These are phyloP conservation scores for sorghum (Sorghum bicolor) DNA, from an alignment of 176 grass and related monocot genomes.

Conservation along the genomic window DNA sequence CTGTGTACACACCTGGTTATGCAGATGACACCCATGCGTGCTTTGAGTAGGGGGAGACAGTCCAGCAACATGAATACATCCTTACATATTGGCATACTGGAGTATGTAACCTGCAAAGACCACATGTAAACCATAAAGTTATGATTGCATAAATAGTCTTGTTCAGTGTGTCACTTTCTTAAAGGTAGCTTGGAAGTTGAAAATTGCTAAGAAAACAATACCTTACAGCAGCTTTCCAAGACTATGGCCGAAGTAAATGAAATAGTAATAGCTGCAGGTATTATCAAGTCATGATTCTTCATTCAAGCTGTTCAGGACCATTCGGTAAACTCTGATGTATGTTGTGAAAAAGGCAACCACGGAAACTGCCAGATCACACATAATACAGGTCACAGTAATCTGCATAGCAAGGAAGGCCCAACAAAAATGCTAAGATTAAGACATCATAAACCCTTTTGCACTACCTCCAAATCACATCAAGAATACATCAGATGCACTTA, in stretches of 20 bases:
- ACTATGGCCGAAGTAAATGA: neutral
- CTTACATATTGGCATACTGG: neutral
- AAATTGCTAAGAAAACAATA: neutral
- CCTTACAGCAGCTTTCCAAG: slow-evolving; percentile 3
- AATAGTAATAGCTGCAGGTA: neutral
- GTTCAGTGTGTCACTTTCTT: slow-evolving; percentile 24
- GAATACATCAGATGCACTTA: slow-evolving; percentile 9
- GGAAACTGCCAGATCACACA: neutral
- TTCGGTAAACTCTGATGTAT: slow-evolving; percentile 15
- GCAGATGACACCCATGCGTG: neutral
- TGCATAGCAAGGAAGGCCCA: slow-evolving; percentile 18
- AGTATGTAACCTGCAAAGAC: slow-evolving; percentile 33
- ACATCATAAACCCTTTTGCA: neutral
- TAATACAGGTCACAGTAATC: neutral
- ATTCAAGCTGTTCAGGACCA: slow-evolving; percentile 4
- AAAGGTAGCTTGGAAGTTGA: neutral
- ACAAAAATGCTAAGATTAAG: slow-evolving; percentile 2
- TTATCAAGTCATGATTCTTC: neutral
- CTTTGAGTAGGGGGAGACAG: slow-evolving; percentile 7
- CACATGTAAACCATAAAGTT: slow-evolving; percentile 23
- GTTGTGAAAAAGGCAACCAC: slow-evolving; percentile 7
- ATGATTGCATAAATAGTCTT: neutral
- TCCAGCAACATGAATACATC: slow-evolving; percentile 9
- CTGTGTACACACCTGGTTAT: slow-evolving; percentile 29
- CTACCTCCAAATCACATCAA: slow-evolving; percentile 27